Evolutionary conservation across 129 eudicot species (phyloP).

Genomic region (Chrysanthemum makinoi): DNA sequence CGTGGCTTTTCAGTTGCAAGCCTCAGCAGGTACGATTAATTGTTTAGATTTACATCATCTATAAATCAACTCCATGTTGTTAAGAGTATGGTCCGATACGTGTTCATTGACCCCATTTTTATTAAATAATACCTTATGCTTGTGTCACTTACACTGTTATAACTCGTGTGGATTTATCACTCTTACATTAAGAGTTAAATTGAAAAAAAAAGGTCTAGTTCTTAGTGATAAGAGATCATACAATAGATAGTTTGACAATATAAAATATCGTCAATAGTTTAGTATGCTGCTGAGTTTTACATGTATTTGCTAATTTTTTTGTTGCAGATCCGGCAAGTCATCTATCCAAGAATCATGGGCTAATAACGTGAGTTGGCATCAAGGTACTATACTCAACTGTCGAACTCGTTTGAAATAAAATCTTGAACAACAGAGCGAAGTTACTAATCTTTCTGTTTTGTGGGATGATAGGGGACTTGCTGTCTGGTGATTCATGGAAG

Average conservation of each 20-base stretch:
- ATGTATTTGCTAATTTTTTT: constrained; percentile 18
- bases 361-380: constrained; percentile 69
- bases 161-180: not conserved
- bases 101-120: constrained; percentile 24
- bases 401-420: not conserved
- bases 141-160: constrained; percentile 3
- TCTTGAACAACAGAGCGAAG: not conserved
- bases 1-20: constrained; percentile 84
- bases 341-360: constrained; percentile 87
- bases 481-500: constrained; percentile 78
- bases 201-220: not conserved
- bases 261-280: not conserved
- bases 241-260: not conserved
- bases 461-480: constrained; percentile 61
- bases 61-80: not conserved
- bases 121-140: not conserved
- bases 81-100: not conserved
- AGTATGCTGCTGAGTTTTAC: constrained; percentile 9
- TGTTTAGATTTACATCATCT: not conserved
- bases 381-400: constrained; percentile 46
- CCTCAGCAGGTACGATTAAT: constrained; percentile 75
- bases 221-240: not conserved
- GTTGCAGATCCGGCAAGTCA: constrained; percentile 78
- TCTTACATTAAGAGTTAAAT: not conserved
- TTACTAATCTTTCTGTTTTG: constrained; percentile 11